These are phyloP conservation scores for Komagataella pseudopastoris DNA, from an alignment of 805 yeast species.

Conservation along the genomic window DNA sequence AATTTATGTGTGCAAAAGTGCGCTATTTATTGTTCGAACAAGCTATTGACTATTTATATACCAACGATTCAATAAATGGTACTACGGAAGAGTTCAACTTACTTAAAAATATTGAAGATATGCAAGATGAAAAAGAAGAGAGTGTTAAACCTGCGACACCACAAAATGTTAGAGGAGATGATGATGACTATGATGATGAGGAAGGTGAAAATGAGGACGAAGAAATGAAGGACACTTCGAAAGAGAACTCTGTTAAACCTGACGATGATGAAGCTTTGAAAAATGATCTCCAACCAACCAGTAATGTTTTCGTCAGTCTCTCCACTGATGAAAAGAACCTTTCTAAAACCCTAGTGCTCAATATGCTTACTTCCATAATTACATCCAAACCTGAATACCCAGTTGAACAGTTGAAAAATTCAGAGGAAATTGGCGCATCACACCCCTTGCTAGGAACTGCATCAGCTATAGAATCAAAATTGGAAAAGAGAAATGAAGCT, in stretches of 20 bases:
- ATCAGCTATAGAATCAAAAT: constrained; percentile 26
- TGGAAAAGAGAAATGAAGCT: constrained; percentile 21
- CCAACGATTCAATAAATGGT: constrained; percentile 8
- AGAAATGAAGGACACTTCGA: constrained; percentile 4
- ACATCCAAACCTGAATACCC: constrained; percentile 14
- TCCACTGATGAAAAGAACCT: background rate
- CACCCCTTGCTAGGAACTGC: constrained; percentile 21
- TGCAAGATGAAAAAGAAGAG: constrained; percentile 10
- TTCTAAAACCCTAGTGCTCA: constrained; percentile 2
- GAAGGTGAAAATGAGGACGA: constrained; percentile 12
- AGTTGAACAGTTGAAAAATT: constrained; percentile 11
- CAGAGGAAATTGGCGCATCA: constrained; percentile 12
- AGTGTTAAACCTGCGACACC: constrained; percentile 12
- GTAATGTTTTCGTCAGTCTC: background rate
- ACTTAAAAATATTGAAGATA: constrained; percentile 14
- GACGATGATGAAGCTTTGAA: constrained; percentile 5
- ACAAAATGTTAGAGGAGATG: constrained; percentile 11
- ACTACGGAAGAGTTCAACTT: constrained; percentile 5
- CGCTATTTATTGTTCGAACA: constrained; percentile 64
- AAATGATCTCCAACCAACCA: constrained; percentile 1
- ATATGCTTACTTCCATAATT: constrained; percentile 8
- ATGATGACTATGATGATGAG: constrained; percentile 19
- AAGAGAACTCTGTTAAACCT: constrained; percentile 5
- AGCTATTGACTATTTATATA: constrained; percentile 37
- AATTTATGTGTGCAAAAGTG: constrained; percentile 48